These are phyloP conservation scores for Scleromitrula shiraiana DNA, from an alignment of 2,329 filamentous ascomycete species.

Conservation along the genomic window DNA sequence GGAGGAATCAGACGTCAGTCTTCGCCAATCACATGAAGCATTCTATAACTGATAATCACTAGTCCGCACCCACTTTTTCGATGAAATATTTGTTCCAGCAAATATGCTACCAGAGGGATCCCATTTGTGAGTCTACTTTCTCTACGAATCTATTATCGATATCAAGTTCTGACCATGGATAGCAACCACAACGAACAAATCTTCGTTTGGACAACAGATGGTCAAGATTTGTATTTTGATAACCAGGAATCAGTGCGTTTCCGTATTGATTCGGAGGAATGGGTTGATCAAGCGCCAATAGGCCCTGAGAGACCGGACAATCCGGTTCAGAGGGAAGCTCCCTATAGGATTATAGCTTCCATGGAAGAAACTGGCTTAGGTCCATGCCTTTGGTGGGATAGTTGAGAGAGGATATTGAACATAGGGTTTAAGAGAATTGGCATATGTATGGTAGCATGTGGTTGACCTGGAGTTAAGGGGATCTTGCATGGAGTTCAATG, in stretches of 20 bases:
- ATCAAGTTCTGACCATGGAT: constrained; percentile 9
- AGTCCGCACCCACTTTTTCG: constrained; percentile 88
- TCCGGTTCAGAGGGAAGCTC: constrained; percentile 42
- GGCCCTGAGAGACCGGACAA: constrained; percentile 55
- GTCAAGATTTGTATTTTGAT: constrained; percentile 75
- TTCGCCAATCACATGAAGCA: background rate
- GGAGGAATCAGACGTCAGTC: constrained; percentile 61
- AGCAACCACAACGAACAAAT: constrained; percentile 68
- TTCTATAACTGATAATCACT: background rate
- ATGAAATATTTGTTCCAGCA: constrained; percentile 76
- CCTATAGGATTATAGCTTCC: constrained; percentile 60
- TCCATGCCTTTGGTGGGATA: constrained; percentile 57
- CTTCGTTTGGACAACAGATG: constrained; percentile 76
- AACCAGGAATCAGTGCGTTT: constrained; percentile 83
- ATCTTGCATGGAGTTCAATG: no score
- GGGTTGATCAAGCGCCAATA: constrained; percentile 78
- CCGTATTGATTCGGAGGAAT: constrained; percentile 77
- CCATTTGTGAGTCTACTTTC: constrained; percentile 56
- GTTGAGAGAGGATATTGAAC: background rate
- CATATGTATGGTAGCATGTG: no score
- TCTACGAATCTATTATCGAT: background rate
- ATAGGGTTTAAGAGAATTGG: constrained; percentile 3
- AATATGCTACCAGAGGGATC: constrained; percentile 68
- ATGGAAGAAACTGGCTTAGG: constrained; percentile 58
- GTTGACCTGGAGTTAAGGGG: no score